Conservation (phyloP, 2,329 filamentous ascomycete species). For the Phoma sp. region DNA sequence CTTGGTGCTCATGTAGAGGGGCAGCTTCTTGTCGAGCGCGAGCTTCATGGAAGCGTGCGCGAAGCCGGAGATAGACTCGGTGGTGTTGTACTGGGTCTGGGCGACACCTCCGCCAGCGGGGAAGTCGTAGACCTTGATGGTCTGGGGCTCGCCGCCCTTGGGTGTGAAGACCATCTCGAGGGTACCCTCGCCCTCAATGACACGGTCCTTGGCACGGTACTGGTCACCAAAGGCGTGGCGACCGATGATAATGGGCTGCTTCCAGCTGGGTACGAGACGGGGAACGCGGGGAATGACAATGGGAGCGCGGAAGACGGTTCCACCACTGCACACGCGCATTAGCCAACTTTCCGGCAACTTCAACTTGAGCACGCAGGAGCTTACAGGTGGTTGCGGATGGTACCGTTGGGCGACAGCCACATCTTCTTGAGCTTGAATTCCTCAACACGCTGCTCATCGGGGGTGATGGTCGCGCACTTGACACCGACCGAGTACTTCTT, state of each 20-base stretch:
- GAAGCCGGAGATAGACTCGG: conserved; percentile 92
- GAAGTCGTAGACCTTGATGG: conserved; percentile 91
- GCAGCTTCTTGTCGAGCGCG: conserved; percentile 81
- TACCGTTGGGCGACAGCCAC: conserved; percentile 99
- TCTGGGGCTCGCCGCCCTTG: conserved; percentile 76
- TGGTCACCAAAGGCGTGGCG: conserved; percentile 98
- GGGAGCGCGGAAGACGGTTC: conserved; percentile 98
- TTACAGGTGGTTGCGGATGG: conserved; percentile 69
- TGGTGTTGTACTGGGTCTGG: conserved; percentile 98
- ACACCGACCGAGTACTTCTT: conserved; percentile 99
- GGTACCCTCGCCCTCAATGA: conserved; percentile 82
- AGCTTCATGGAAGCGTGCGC: conserved; percentile 97
- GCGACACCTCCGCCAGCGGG: conserved; percentile 84
- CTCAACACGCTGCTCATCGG: conserved; percentile 93
- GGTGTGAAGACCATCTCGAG: conserved; percentile 96
- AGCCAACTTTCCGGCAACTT: conserved; percentile 12
- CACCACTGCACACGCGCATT: conserved; percentile 61
- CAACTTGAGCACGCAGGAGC: conserved; percentile 14
- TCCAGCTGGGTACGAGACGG: conserved; percentile 94
- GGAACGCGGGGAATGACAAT: conserved; percentile 95
- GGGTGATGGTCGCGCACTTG: conserved; percentile 99
- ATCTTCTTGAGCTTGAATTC: conserved; percentile 99
- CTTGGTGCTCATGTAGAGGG: conserved; percentile 99
- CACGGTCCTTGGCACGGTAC: conserved; percentile 93
- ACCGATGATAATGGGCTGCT: conserved; percentile 98